phyloP scores from a whole-genome alignment of 495 filamentous ascomycete genomes.

The Trichoderma asperelloides region DNA sequence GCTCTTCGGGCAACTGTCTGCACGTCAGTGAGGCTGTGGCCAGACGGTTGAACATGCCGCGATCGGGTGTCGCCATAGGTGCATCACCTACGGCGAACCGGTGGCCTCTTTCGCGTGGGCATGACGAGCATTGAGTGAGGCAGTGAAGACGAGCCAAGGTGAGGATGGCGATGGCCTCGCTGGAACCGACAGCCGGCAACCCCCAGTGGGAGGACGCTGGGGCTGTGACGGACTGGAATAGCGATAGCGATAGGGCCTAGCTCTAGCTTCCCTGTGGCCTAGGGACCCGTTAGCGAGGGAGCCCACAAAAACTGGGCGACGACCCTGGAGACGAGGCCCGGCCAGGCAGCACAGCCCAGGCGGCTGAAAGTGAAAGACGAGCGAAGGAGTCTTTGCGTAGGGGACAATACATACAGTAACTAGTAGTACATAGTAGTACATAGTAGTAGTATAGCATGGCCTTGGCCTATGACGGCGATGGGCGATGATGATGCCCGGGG shows the following conservation, averaged over 20 bases:
- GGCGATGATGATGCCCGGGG: background rate
- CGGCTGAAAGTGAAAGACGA: background rate
- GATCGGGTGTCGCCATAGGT: conserved; percentile 3
- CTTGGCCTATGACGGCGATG: background rate
- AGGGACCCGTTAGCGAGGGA: background rate
- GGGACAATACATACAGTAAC: too few relatives aligned
- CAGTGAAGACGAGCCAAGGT: background rate
- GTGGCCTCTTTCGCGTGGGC: background rate
- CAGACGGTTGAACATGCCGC: background rate
- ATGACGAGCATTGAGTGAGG: background rate
- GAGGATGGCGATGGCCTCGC: background rate
- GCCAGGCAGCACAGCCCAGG: conserved; percentile 6
- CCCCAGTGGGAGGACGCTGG: background rate
- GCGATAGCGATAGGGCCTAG: background rate
- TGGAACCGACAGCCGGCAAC: background rate
- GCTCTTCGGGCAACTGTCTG: background rate
- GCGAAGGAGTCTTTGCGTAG: background rate
- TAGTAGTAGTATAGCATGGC: background rate
- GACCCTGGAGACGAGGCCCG: background rate
- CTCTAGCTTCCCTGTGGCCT: background rate
- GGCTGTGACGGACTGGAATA: background rate
- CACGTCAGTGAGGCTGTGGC: background rate
- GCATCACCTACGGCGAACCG: background rate
- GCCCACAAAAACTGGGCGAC: background rate
- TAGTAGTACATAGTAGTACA: too few relatives aligned